Evolutionary conservation across 208 protist species (phyloP).

Genomic region (Trypanosoma avium): DNA sequence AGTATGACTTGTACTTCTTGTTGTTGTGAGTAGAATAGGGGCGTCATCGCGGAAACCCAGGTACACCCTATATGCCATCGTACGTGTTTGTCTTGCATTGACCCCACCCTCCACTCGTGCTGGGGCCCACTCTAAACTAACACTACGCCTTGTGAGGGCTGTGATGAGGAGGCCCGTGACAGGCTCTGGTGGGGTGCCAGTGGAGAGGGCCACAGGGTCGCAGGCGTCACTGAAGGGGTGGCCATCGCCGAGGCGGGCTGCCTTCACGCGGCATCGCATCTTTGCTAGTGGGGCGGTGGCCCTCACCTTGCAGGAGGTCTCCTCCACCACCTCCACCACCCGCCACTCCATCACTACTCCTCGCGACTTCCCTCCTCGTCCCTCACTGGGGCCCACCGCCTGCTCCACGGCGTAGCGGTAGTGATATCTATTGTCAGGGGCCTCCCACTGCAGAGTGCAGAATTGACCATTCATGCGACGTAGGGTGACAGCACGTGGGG

Average conservation of each 20-base stretch:
- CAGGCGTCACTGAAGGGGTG: conserved; percentile 72
- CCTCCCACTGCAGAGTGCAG: conserved; percentile 78
- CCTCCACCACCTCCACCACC: conserved; percentile 70
- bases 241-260: conserved; percentile 34
- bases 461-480: conserved; percentile 77
- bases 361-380: conserved; percentile 11
- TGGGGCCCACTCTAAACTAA: conserved; percentile 73
- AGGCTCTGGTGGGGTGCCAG: conserved; percentile 78
- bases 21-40: conserved; percentile 34
- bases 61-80: conserved; percentile 60
- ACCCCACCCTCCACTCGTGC: conserved; percentile 32
- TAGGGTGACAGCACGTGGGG: conserved; percentile 64
- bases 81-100: conserved; percentile 11
- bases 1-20: conserved; percentile 36
- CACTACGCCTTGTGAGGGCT: conserved; percentile 49
- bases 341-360: conserved; percentile 56
- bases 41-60: conserved; percentile 37
- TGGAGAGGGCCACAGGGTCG: conserved; percentile 63
- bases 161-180: conserved; percentile 58
- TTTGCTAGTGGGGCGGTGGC: conserved; percentile 49
- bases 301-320: conserved; percentile 68
- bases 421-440: conserved; percentile 29
- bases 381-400: conserved; percentile 20
- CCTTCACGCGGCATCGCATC: conserved; percentile 86
- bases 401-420: conserved; percentile 89